phyloP scores from a whole-genome alignment of 129 eudicot genomes.

The Chrysanthemum lavandulifolium region DNA sequence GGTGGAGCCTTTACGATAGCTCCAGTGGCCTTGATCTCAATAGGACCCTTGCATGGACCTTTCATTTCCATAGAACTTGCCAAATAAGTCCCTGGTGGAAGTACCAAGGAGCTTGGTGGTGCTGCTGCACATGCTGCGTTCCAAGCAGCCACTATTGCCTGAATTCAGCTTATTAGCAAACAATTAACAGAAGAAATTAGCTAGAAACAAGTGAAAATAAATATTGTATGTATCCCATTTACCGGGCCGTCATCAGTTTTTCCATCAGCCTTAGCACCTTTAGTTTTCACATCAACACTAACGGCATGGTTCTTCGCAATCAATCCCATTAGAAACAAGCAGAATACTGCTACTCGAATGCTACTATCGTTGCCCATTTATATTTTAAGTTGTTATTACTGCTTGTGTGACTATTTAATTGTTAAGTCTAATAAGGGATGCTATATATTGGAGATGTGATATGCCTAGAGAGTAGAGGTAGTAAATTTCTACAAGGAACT shows the following conservation, averaged over 20 bases:
- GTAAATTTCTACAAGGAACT: not conserved
- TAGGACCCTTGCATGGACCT: slow-evolving; percentile 50
- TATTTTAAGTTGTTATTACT: not conserved
- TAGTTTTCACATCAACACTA: slow-evolving; percentile 15
- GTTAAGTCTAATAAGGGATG: not conserved
- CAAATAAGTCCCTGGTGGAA: slow-evolving; percentile 40
- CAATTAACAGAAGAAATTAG: not conserved
- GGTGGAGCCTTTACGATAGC: slow-evolving; percentile 42
- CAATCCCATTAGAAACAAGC: slow-evolving; percentile 18
- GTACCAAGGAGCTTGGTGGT: slow-evolving; percentile 32
- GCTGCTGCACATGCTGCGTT: slow-evolving; percentile 40
- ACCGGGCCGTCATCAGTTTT: slow-evolving; percentile 38
- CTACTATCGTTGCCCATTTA: slow-evolving; percentile 14
- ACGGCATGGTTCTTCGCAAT: slow-evolving; percentile 26
- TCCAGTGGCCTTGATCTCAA: slow-evolving; percentile 34
- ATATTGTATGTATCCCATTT: not conserved
- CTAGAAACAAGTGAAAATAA: not conserved
- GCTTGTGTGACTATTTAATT: not conserved
- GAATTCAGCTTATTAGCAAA: not conserved
- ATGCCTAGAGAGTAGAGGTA: not conserved
- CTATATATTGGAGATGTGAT: not conserved
- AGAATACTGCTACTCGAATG: not conserved
- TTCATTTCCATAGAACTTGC: slow-evolving; percentile 13
- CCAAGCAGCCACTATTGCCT: slow-evolving; percentile 53
- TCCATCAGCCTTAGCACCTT: slow-evolving; percentile 49